Base-by-base conservation (phyloP, 176 grass and related monocot genomes). In the Alopecurus myosuroides region DNA sequence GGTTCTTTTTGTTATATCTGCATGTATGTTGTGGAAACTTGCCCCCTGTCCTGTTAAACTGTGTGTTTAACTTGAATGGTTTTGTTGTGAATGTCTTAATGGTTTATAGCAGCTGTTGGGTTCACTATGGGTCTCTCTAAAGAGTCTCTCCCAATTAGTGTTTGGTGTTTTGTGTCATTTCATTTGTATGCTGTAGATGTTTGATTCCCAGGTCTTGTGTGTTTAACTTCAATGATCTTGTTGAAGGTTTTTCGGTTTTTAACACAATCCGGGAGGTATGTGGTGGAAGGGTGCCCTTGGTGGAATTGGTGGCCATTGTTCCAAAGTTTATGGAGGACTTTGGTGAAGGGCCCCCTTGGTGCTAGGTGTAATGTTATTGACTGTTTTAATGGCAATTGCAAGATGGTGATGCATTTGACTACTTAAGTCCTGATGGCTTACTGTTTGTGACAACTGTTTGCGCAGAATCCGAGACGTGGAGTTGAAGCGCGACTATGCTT, bases 401-500 rank as follows among this genome's bases (percentile, higher is more conserved):
- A 84, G 85, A 77, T 85, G 86, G 84, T 77, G 82, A 88, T 92
- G 74, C 64, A 75, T 88, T 95, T 92, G 65, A 77, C 71, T 95
- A 77, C 61, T 94, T 89, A 78, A 90, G 23, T 94, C 84, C 85
- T 82, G 87, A 89, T 56, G 76, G 82, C 93, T 98, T 90, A 95
- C 81, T 94, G 63, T 94, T 94, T 95, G 61, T 94, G 91, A 87
- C 83, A 92, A 95, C 84, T 89, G 76, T 95, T 99, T 90, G 74
- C 84, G 94, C 97, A 99, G 97, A 99, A 89, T 99, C 72, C 97
- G 97, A 58, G 94, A 99, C 78, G 97, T 99, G 94, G 97, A 99
- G 78, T 77, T 99, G 97, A 99, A 99, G 97, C 97, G 91, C 23
- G 97, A 99, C 86, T 99, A 94, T 79, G 97, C 97, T 30, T 99